Conservation (phyloP, 306 rosid genomes). For the Fagus crenata region DNA sequence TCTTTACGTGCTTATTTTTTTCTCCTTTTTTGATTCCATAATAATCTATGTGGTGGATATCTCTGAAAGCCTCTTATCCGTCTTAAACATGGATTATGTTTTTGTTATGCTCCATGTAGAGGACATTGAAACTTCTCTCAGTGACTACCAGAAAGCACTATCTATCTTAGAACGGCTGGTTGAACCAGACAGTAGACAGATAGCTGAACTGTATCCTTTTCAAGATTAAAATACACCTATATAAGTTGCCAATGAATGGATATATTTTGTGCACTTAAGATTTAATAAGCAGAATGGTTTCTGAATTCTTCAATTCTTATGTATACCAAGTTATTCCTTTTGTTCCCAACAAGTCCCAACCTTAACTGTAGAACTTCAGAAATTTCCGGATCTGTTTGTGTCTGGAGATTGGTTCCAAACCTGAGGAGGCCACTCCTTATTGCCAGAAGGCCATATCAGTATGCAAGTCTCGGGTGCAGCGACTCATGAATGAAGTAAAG, state of each 20-base stretch:
- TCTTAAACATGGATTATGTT: constrained; percentile 22
- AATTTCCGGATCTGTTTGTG: constrained; percentile 90
- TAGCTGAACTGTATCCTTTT: constrained; percentile 94
- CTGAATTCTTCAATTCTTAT: constrained; percentile 8
- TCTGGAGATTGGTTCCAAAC: constrained; percentile 71
- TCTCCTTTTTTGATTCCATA: neutral
- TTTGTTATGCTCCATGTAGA: constrained; percentile 52
- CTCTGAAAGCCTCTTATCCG: constrained; percentile 8
- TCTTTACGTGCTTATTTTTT: neutral
- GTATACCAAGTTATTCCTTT: neutral
- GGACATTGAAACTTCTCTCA: constrained; percentile 90
- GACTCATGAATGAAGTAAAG: constrained; percentile 65
- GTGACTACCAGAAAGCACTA: constrained; percentile 83
- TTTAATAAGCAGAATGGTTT: constrained; percentile 6
- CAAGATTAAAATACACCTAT: neutral
- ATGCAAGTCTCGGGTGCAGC: constrained; percentile 66
- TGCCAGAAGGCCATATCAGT: constrained; percentile 79
- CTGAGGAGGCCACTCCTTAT: constrained; percentile 74
- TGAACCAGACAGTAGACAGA: constrained; percentile 77
- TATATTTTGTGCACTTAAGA: constrained; percentile 22
- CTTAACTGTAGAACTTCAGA: constrained; percentile 62
- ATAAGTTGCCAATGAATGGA: constrained; percentile 14
- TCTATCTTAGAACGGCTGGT: constrained; percentile 76
- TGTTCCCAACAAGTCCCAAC: constrained; percentile 17
- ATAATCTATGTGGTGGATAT: neutral